Evolutionary conservation across 805 yeast species (phyloP).

Genomic region (Myxozyma mucilagina): DNA sequence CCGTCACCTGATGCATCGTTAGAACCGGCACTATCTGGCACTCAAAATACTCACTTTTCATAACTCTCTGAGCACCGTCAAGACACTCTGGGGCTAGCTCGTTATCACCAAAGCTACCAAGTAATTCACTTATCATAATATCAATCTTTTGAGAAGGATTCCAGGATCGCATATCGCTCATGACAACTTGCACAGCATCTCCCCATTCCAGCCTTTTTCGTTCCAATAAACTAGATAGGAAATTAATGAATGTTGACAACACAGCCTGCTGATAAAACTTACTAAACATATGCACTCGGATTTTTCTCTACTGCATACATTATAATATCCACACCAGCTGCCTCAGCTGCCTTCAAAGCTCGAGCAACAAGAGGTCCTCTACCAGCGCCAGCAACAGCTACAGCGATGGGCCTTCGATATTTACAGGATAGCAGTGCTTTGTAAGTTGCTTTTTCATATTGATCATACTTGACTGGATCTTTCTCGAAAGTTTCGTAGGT

Average conservation of each 20-base stretch:
- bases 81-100: slow-evolving; percentile 86
- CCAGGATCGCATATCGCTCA: slow-evolving; percentile 62
- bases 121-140: slow-evolving; percentile 72
- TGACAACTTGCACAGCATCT: slow-evolving; percentile 51
- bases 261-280: neutral
- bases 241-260: neutral
- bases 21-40: slow-evolving; percentile 44
- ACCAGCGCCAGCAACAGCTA: slow-evolving; percentile 80
- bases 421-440: slow-evolving; percentile 47
- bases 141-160: slow-evolving; percentile 46
- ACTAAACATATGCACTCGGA: slow-evolving; percentile 51
- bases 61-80: slow-evolving; percentile 44
- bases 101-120: slow-evolving; percentile 93
- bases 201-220: slow-evolving; percentile 58
- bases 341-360: slow-evolving; percentile 47
- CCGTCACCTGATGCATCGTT: slow-evolving; percentile 44
- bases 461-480: slow-evolving; percentile 67
- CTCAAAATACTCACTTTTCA: slow-evolving; percentile 46
- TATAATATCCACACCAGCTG: slow-evolving; percentile 33
- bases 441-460: slow-evolving; percentile 64
- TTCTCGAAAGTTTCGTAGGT: slow-evolving; percentile 71
- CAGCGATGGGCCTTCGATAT: neutral
- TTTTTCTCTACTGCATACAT: slow-evolving; percentile 74
- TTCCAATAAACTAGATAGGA: slow-evolving; percentile 43
- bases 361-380: slow-evolving; percentile 75